These are phyloP conservation scores for Lasiosphaeriaceae sp. DNA, from an alignment of 495 filamentous ascomycete genomes.

Conservation along the genomic window DNA sequence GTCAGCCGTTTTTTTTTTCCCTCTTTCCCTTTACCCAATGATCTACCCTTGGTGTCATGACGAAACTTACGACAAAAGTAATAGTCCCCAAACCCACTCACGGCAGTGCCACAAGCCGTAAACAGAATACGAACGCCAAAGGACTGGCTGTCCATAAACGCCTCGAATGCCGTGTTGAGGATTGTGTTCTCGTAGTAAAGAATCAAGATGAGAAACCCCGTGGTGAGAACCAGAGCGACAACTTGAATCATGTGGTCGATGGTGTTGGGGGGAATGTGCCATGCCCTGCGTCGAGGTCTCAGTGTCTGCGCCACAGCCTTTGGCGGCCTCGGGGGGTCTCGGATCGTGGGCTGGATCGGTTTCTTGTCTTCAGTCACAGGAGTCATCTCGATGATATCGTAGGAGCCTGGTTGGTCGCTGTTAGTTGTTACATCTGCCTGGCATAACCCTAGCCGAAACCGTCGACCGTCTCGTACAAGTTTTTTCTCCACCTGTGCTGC, in stretches of 20 bases:
- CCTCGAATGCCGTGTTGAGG: conserved; percentile 33
- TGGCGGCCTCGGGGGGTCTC: neutral
- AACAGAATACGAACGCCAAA: conserved; percentile 45
- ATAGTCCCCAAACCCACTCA: conserved; percentile 11
- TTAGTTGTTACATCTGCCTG: neutral
- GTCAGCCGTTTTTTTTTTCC: neutral
- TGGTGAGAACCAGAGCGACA: conserved; percentile 20
- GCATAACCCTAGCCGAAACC: neutral
- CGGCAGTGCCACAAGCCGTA: conserved; percentile 31
- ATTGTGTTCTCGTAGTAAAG: conserved; percentile 37
- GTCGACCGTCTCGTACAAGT: neutral
- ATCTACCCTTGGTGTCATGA: neutral
- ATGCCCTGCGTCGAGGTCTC: too few species aligned
- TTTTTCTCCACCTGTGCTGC: neutral
- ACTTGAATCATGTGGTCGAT: neutral
- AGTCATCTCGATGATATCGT: neutral
- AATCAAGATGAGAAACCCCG: conserved; percentile 31
- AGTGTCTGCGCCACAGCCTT: neutral
- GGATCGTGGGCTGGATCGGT: neutral
- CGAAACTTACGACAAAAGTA: conserved; percentile 1
- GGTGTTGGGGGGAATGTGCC: neutral
- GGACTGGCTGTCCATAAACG: conserved; percentile 37
- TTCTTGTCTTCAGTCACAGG: neutral
- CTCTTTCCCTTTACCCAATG: neutral
- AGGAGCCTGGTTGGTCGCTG: neutral